phyloP scores from a whole-genome alignment of 805 yeast species.

The Candida chilensis region DNA sequence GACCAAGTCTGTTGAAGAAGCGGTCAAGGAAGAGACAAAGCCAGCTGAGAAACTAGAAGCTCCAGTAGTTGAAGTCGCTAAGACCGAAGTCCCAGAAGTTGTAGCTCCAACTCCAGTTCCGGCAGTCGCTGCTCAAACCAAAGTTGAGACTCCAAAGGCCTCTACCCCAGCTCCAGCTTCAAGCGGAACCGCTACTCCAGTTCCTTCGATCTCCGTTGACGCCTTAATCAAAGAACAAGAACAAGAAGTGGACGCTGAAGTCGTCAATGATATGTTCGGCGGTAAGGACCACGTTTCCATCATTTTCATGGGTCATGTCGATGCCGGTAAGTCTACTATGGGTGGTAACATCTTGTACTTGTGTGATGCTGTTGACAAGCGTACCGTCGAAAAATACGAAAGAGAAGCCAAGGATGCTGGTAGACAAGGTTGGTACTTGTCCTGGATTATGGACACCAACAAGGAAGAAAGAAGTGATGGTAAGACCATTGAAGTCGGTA shows the following conservation, averaged over 20 bases:
- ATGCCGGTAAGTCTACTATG: slow-evolving; percentile 99
- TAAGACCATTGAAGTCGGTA: slow-evolving; percentile 98
- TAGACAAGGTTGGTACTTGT: slow-evolving; percentile 98
- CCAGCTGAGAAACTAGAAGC: slow-evolving; percentile 8
- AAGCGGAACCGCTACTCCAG: slow-evolving; percentile 4
- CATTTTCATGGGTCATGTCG: slow-evolving; percentile 99
- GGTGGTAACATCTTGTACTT: slow-evolving; percentile 93
- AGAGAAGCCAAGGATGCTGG: slow-evolving; percentile 99
- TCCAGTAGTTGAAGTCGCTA: slow-evolving; percentile 15
- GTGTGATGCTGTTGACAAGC: slow-evolving; percentile 96
- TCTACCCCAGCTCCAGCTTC: slow-evolving; percentile 7
- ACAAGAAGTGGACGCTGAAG: slow-evolving; percentile 75
- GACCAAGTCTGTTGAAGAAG: slow-evolving; percentile 13
- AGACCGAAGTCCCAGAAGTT: slow-evolving; percentile 7
- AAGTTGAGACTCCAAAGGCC: slow-evolving; percentile 6
- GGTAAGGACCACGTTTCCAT: slow-evolving; percentile 96
- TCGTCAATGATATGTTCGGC: slow-evolving; percentile 89
- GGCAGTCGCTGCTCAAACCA: slow-evolving; percentile 5
- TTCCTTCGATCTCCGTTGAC: slow-evolving; percentile 34
- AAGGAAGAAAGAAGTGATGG: slow-evolving; percentile 99
- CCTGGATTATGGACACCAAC: slow-evolving; percentile 99
- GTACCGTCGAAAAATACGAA: slow-evolving; percentile 97
- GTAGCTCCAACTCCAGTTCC: slow-evolving; percentile 7
- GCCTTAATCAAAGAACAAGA: slow-evolving; percentile 60
- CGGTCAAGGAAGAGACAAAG: slow-evolving; percentile 13